Evolutionary conservation across 2,329 filamentous ascomycete genomes (phyloP), one percentile per base, ranked within the genome.

Genomic region (Scytalidium lignicola): DNA sequence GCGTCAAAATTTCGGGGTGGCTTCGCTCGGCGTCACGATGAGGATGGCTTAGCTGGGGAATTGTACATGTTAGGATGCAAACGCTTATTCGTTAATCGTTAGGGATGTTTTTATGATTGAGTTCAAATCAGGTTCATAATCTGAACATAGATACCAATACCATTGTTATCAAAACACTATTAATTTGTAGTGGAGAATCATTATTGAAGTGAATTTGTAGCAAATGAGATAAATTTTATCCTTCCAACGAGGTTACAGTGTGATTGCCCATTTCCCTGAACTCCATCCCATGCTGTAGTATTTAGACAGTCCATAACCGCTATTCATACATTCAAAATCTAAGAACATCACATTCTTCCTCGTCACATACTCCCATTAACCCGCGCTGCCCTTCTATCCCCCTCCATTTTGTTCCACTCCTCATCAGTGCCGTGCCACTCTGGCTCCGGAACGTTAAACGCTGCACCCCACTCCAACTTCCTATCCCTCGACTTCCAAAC

Each of bases 401-500:
- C 51, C 29, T 62, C 58, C 51, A 59, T 58, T 42, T 54, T 52
- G 50, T 65, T 65, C 55, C 65, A 67, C 54, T 72, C 67, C 52
- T 72, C 70, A 57, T 71, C 67, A 21, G 58, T 66, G 56, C 69
- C 70, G 50, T 69, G 61, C 51, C 59, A 64, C 53, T 73, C 70
- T 28, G 70, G 50, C 12, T 69, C 69, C 32, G 65, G 67, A 52
- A 70, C 46, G 28, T 48, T 55, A 46, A 63, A 63, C 22, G 58
- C 63, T 37, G 56, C 52, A 20, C 62, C 65, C 44, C 70, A 72
- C 56, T 70, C 68, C 5, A 92, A 70, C 55, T 76, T 81, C 55
- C 80, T 76, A 29, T 75, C 74, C 59, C 93, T 80, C 48, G 84
- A 75, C 66, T 85, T 80, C 93, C 93, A 99, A 3, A 99, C 74